A percentile compares a stretch with the other conserved stretches of the same genome.
Evolutionary conservation across 768 basidiomycete species (phyloP).

Genomic region (Phlegmacium glaucopus): DNA sequence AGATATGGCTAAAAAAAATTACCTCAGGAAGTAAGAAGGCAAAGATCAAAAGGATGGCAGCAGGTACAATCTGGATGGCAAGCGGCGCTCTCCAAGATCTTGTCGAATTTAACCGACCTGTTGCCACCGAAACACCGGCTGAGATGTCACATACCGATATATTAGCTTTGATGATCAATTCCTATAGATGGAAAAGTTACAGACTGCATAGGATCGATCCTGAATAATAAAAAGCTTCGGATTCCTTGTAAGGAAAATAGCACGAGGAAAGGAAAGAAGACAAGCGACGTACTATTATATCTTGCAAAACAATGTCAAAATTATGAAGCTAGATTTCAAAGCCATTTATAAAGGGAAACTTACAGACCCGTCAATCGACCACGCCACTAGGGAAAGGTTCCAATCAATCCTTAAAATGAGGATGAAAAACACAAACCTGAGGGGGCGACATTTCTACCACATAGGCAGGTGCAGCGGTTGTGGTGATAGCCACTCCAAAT

Average conservation of each 20-base stretch:
- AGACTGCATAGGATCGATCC: slow-evolving; percentile 42
- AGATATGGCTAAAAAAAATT: too few relatives aligned
- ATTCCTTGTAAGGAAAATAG: neutral
- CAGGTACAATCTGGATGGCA: slow-evolving; percentile 48
- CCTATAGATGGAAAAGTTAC: slow-evolving; percentile 6
- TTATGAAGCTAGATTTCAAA: neutral
- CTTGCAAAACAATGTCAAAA: slow-evolving; percentile 13
- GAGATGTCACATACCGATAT: slow-evolving; percentile 4
- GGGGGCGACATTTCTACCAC: slow-evolving; percentile 59
- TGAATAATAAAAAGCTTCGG: slow-evolving; percentile 41
- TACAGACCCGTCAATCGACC: slow-evolving; percentile 48
- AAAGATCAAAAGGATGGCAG: slow-evolving; percentile 33
- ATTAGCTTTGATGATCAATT: neutral
- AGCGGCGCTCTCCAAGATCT: slow-evolving; percentile 49
- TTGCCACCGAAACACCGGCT: slow-evolving; percentile 43
- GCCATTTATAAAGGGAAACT: slow-evolving; percentile 18
- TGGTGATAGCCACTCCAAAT: slow-evolving; percentile 47
- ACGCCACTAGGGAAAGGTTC: slow-evolving; percentile 34
- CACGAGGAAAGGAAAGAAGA: slow-evolving; percentile 1
- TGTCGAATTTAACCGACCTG: slow-evolving; percentile 31
- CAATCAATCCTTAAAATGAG: neutral
- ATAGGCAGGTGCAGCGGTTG: slow-evolving; percentile 44
- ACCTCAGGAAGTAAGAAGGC: slow-evolving; percentile 37
- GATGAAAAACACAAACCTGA: slow-evolving; percentile 26
- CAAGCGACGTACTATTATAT: slow-evolving; percentile 29